Percentiles rank a stretch among this genome's conserved stretches.
Evolutionary conservation across 768 basidiomycete species (phyloP).

Genomic region (Mycena latifolia): DNA sequence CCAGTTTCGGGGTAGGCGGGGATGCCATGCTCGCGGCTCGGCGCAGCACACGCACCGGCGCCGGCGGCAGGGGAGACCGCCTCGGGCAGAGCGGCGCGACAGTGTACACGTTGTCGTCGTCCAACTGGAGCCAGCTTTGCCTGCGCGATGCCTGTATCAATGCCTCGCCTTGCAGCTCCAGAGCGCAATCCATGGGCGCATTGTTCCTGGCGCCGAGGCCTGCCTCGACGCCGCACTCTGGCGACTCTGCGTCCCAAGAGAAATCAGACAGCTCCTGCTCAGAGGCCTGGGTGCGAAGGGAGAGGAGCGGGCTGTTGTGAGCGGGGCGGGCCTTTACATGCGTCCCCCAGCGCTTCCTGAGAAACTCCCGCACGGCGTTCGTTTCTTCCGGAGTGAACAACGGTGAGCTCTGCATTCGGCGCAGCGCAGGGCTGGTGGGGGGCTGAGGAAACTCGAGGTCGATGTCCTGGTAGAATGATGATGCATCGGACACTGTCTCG

Average conservation of each 20-base stretch:
- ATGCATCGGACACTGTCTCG: slow-evolving; percentile 50
- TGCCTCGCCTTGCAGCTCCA: slow-evolving; percentile 33
- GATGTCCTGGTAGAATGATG: slow-evolving; percentile 47
- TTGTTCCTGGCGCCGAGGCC: background rate
- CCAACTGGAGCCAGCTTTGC: slow-evolving; percentile 22
- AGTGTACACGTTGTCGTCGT: slow-evolving; percentile 3
- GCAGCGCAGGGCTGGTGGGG: slow-evolving; percentile 54
- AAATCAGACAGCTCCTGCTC: slow-evolving; percentile 22
- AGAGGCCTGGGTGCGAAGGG: background rate
- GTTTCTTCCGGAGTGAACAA: slow-evolving; percentile 49
- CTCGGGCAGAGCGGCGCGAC: slow-evolving; percentile 1
- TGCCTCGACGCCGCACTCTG: slow-evolving; percentile 18
- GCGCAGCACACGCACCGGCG: slow-evolving; percentile 16
- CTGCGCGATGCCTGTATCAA: slow-evolving; percentile 24
- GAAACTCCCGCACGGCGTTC: slow-evolving; percentile 39
- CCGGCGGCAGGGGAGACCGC: background rate
- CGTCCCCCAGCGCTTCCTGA: slow-evolving; percentile 40
- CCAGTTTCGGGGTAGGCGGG: slow-evolving; percentile 7
- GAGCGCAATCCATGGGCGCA: background rate
- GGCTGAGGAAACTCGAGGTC: slow-evolving; percentile 51
- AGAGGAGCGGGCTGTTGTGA: background rate
- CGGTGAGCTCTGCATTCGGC: slow-evolving; percentile 60
- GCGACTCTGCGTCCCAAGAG: slow-evolving; percentile 33
- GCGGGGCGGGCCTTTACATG: background rate
- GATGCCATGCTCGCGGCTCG: slow-evolving; percentile 33